Percentiles rank a stretch among this genome's conserved stretches.
Conservation (phyloP, 495 filamentous ascomycete species). For the Aspergillus heteromorphus region DNA sequence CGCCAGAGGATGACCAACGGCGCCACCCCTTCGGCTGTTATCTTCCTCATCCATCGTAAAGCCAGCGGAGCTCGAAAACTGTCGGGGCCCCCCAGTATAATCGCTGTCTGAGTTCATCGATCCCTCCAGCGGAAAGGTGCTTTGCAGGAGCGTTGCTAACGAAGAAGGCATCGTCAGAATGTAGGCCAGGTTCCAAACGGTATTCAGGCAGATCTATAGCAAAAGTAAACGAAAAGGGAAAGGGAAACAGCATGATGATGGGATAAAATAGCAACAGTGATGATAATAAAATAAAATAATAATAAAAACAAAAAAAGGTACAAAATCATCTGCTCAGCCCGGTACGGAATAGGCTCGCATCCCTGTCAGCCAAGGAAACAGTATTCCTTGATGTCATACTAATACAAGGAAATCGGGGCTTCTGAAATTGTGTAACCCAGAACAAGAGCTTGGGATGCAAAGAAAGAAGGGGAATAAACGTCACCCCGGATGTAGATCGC, state of each 20-base stretch:
- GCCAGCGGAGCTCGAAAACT: constrained; percentile 26
- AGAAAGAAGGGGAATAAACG: constrained; percentile 10
- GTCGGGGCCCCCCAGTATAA: constrained; percentile 32
- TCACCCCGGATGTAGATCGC: constrained; percentile 21
- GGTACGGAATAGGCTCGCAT: constrained; percentile 21
- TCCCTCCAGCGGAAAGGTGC: constrained; percentile 34
- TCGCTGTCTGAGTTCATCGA: constrained; percentile 37
- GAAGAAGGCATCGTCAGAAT: constrained; percentile 12
- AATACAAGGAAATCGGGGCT: constrained; percentile 17
- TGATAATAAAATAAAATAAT: constrained; percentile 16
- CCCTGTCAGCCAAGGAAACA: constrained; percentile 20
- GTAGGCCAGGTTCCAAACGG: neutral
- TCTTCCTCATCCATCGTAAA: constrained; percentile 42
- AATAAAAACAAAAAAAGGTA: constrained; percentile 15
- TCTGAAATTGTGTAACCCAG: constrained; percentile 16
- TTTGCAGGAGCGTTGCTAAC: constrained; percentile 35
- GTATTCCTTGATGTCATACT: constrained; percentile 17
- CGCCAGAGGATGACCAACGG: constrained; percentile 28
- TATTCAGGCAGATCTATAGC: constrained; percentile 7
- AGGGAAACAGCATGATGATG: constrained; percentile 1
- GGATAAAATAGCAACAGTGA: constrained; percentile 15
- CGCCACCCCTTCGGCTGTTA: constrained; percentile 35
- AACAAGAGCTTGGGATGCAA: constrained; percentile 11
- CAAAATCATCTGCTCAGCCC: constrained; percentile 17
- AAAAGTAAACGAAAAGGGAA: constrained; percentile 5